Percentiles rank a stretch among this genome's conserved stretches.
These are phyloP conservation scores for Psidium guajava DNA, from an alignment of 345 rosid species.

Conservation along the genomic window DNA sequence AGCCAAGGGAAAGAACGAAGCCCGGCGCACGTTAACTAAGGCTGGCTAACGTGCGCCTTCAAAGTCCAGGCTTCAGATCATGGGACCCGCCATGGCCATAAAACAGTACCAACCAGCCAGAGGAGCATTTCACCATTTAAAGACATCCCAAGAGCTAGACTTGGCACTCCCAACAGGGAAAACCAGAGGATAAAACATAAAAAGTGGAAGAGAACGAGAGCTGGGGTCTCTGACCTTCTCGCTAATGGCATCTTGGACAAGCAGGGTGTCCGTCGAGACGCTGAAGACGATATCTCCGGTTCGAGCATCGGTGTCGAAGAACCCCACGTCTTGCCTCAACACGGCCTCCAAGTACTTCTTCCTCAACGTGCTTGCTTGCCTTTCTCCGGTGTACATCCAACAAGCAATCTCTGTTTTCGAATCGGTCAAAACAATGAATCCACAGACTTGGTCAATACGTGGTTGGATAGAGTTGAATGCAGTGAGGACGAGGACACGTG, in stretches of 20 bases:
- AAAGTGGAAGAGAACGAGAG: too few relatives aligned
- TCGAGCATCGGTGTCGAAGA: conserved; percentile 97
- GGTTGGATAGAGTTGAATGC: background rate
- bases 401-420: conserved; percentile 71
- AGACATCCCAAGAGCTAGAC: too few relatives aligned
- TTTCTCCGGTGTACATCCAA: conserved; percentile 98
- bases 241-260: conserved; percentile 99
- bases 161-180: too few relatives aligned
- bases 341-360: conserved; percentile 95
- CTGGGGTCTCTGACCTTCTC: conserved; percentile 67
- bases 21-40: background rate
- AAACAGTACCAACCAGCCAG: conserved; percentile 9
- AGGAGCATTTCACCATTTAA: too few relatives aligned
- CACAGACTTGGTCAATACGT: background rate
- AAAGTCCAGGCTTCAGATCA: conserved; percentile 3
- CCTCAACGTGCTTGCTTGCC: conserved; percentile 86
- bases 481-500: background rate
- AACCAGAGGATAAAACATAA: too few relatives aligned
- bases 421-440: background rate
- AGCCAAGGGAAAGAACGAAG: background rate
- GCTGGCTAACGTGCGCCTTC: conserved; percentile 33
- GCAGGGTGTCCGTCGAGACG: conserved; percentile 97
- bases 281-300: conserved; percentile 98
- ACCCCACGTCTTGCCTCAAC: conserved; percentile 93
- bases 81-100: conserved; percentile 34